Evolutionary conservation across 2,329 filamentous ascomycete genomes (phyloP), one percentile per base, ranked within the genome.

Genomic region (Neonectria sp.): DNA sequence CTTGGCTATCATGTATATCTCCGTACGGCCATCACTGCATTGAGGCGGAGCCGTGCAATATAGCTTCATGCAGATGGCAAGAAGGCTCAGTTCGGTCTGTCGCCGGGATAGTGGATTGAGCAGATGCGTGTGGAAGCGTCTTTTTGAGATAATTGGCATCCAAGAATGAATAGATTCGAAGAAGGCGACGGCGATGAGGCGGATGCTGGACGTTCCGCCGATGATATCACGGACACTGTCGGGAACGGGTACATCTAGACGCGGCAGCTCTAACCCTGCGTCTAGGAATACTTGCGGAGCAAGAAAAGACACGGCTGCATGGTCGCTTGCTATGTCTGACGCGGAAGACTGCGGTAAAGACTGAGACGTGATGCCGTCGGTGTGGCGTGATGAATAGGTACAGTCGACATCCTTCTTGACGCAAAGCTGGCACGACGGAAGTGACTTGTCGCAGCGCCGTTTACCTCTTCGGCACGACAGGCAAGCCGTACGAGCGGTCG

Each of bases 41-140:
- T 56, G 40, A 9, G 31, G 29, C 6, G 60, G 46, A 13, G 27
- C 11, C 4, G 55, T 49, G 37, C 55, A 67, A 24, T 48, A 63
- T 27, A 67, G 60, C 40, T 67, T 62, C 64, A 67, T 67, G 21
- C 64, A 67, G 3, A 67, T 13, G 15, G 59, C 40, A 12, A 67
- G 59, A 6, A 67, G 40, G 21, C 40, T 25, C 13, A 60, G 27
- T 40, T 63, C 59, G 4, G 46, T 55, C 25, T 37, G 64, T 11
- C 64, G 55, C 9, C 56, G 48, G 9, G 64, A 40, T 2, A 67
- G 12, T 2, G 64, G 64, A 24, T 63, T 61, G 5, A 67, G 48
- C 2, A 67, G 46, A 8, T 21, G 31, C 11, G 48, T 29, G 29
- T 63, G 59, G 15, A 63, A 63, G 13, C 40, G 33, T n/a, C 35